Evolutionary conservation across 169 alveolate genomes (phyloP), one percentile per base, ranked within the genome.

Genomic region (Theileria luwenshuni): DNA sequence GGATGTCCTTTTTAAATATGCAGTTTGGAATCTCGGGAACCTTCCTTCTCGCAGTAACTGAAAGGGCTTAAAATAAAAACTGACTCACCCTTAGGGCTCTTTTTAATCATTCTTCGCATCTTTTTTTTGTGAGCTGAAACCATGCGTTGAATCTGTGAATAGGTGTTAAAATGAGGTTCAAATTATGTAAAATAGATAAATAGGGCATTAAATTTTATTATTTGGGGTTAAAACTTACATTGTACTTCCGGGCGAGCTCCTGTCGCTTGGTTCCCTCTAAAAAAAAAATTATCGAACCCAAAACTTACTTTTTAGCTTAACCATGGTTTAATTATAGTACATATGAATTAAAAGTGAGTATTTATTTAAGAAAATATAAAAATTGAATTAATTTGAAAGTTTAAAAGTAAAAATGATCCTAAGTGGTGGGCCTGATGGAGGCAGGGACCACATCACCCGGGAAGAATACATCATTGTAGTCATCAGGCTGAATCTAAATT

Each of bases 21-120:
- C 89, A 81, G 52, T 81, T 81, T 10, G 89, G 89, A n/a, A 81
- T 81, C 54, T 72, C 81, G n/a, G 84, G 81, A 30, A 54, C 65
- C 68, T 81, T 81, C 5, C 70, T 3, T 51, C 59, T 61, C 23
- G 35, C 25, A 0, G 52, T 25, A 21, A 67, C 89, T 81, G 35
- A 30, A 51, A 42, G 0, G 3, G 17, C 21, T 13, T 62, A 21
- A 25, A 19, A 8, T 2, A 27, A 6, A 28, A 19, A 19, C 42
- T 6, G 61, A 5, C 75, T 0, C 71, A 79, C 87, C 58, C 42
- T 49, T 47, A 32, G 28, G 73, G 23, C 84, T 80, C 47, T 81
- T 81, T 27, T 74, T 81, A 27, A 74, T 74, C 41, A 81, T 27
- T 56, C 59, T 63, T 19, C 60, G 25, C 28, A 59, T 41, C 74